Conservation (phyloP, 2,329 filamentous ascomycete species). For the Fusarium anguioides region DNA sequence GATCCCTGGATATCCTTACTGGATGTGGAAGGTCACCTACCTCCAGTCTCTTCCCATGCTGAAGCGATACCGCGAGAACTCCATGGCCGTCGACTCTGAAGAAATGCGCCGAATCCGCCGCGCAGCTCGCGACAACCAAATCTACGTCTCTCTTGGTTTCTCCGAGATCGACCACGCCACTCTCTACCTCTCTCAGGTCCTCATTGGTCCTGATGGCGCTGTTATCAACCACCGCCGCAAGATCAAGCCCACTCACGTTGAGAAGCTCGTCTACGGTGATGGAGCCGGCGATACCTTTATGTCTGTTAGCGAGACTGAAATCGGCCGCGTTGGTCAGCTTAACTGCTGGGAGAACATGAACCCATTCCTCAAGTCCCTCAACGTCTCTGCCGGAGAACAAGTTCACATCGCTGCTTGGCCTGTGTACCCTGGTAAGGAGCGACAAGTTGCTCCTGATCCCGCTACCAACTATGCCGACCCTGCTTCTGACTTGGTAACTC, state of each 20-base stretch:
- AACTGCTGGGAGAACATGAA: constrained; percentile 67
- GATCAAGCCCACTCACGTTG: constrained; percentile 63
- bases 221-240: constrained; percentile 61
- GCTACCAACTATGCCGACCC: constrained; percentile 44
- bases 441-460: constrained; percentile 40
- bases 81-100: constrained; percentile 50
- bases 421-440: constrained; percentile 39
- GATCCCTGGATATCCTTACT: constrained; percentile 66
- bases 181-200: constrained; percentile 61
- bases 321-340: constrained; percentile 64
- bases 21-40: constrained; percentile 51
- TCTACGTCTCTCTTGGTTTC: constrained; percentile 62
- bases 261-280: constrained; percentile 64
- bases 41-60: constrained; percentile 48
- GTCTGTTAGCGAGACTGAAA: constrained; percentile 59
- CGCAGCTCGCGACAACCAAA: constrained; percentile 55
- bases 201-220: constrained; percentile 61
- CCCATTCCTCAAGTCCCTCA: constrained; percentile 45
- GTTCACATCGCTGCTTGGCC: constrained; percentile 49
- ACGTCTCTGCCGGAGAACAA: constrained; percentile 44
- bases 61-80: constrained; percentile 54
- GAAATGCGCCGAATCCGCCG: constrained; percentile 58
- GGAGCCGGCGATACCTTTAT: constrained; percentile 65
- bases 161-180: constrained; percentile 59
- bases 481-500: constrained; percentile 43